Conservation (phyloP, 2,329 filamentous ascomycete species). For the Penicillium corylophilum region DNA sequence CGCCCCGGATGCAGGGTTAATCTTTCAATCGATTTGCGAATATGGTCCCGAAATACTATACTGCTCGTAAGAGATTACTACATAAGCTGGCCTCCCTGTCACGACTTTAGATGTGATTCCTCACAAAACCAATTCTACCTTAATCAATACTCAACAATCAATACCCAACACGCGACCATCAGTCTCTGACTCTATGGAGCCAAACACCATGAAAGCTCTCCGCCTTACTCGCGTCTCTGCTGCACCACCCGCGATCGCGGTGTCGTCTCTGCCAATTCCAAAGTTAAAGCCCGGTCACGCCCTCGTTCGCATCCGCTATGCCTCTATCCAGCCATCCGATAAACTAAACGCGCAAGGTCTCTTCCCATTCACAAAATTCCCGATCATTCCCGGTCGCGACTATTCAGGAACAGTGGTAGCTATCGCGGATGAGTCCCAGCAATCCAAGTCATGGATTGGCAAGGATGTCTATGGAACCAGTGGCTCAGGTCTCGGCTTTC, state of each 20-base stretch:
- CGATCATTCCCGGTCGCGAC: conserved; percentile 32
- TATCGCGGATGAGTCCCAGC: conserved; percentile 10
- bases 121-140: not conserved
- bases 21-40: not conserved
- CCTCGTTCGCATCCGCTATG: conserved; percentile 27
- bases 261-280: conserved; percentile 14
- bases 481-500: conserved; percentile 27
- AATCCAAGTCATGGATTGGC: conserved; percentile 18
- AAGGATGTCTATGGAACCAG: conserved; percentile 32
- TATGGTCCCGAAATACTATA: not conserved
- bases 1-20: not conserved
- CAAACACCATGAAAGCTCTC: conserved; percentile 14
- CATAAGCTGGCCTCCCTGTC: not conserved
- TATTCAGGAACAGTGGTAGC: conserved; percentile 30
- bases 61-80: not conserved
- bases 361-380: conserved; percentile 30
- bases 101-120: not conserved
- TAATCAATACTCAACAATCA: not conserved
- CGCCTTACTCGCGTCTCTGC: conserved; percentile 1
- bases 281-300: conserved; percentile 17
- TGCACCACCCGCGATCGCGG: not conserved
- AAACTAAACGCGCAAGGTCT: conserved; percentile 32
- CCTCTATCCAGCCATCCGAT: conserved; percentile 32
- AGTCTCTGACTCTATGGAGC: not conserved
- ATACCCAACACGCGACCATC: not conserved